These are phyloP conservation scores for Alternaria novae-zelandiae DNA, from an alignment of 2,329 filamentous ascomycete species.

Conservation along the genomic window DNA sequence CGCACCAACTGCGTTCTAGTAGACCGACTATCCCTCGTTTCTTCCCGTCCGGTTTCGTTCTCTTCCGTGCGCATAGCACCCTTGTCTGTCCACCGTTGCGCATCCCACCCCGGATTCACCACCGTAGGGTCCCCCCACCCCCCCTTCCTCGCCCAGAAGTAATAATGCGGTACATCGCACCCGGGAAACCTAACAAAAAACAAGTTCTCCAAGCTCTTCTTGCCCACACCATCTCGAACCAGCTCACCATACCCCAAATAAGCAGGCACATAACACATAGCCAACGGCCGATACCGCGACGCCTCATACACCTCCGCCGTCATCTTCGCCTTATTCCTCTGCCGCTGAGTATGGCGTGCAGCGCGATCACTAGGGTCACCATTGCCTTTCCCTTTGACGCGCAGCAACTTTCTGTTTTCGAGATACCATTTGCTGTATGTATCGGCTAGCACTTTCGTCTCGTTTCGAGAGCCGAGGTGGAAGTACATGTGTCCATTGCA, in stretches of 20 bases:
- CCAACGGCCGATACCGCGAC: constrained; percentile 23
- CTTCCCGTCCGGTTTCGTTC: background rate
- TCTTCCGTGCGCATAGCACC: no score
- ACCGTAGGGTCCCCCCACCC: constrained; percentile 1
- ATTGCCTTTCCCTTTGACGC: constrained; percentile 1
- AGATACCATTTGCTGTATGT: constrained; percentile 28
- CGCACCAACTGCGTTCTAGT: background rate
- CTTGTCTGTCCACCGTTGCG: no score
- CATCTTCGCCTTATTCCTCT: constrained; percentile 16
- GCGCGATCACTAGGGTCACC: constrained; percentile 8
- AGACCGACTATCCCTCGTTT: background rate
- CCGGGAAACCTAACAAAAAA: constrained; percentile 37
- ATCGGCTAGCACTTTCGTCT: constrained; percentile 13
- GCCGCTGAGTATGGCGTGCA: constrained; percentile 9
- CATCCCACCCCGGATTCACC: background rate
- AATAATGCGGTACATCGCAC: constrained; percentile 42
- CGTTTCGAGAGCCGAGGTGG: constrained; percentile 15
- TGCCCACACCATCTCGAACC: background rate
- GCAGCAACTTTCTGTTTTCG: constrained; percentile 9
- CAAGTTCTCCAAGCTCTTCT: constrained; percentile 22
- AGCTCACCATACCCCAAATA: constrained; percentile 28
- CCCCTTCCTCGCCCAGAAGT: constrained; percentile 33
- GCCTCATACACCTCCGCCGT: constrained; percentile 30
- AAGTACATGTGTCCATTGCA: constrained; percentile 41
- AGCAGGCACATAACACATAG: constrained; percentile 34